Evolutionary conservation across 306 rosid genomes (phyloP).

Genomic region (Neltuma alba): DNA sequence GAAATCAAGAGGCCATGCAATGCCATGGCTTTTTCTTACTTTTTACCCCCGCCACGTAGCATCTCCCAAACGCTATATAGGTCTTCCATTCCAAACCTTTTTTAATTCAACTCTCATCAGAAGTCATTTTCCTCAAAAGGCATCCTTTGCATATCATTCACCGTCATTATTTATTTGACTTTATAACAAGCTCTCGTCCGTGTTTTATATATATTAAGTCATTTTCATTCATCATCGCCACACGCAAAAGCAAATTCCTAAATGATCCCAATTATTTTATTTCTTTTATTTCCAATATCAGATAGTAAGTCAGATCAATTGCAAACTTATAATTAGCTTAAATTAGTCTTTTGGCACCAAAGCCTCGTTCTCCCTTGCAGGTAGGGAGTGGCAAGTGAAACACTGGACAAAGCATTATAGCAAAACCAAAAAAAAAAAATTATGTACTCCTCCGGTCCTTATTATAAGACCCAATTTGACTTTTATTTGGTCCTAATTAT

Average conservation of each 20-base stretch:
- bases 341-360: background rate
- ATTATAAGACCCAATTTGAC: too few relatives aligned
- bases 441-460: too few relatives aligned
- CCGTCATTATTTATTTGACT: background rate
- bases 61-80: background rate
- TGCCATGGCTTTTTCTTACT: background rate
- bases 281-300: background rate
- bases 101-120: background rate
- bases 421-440: too few relatives aligned
- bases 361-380: background rate
- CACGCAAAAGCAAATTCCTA: too few relatives aligned
- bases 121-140: slow-evolving; percentile 31
- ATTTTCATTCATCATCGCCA: background rate
- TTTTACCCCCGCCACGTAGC: slow-evolving; percentile 18
- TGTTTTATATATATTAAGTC: background rate
- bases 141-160: background rate
- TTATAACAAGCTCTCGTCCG: background rate
- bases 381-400: background rate
- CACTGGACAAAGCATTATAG: background rate
- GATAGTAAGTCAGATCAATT: background rate
- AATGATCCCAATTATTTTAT: background rate
- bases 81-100: background rate
- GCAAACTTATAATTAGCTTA: background rate
- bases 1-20: background rate
- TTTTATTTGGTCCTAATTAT: too few relatives aligned